Conservation (phyloP, 2,329 filamentous ascomycete genomes). For the Neopestalotiopsis sp. region DNA sequence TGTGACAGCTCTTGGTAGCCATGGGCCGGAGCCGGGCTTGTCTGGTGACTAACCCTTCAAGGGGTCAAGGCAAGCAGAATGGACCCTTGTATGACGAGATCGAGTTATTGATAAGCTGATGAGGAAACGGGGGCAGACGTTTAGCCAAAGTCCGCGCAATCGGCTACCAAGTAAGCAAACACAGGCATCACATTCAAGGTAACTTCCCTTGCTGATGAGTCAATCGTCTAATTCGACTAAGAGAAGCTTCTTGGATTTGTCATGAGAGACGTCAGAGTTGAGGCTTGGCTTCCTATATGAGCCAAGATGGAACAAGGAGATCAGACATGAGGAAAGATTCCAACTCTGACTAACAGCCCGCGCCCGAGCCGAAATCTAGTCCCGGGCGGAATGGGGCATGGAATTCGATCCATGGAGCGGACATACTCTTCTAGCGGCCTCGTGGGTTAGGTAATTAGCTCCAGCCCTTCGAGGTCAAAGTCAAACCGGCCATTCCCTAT, state of each 20-base stretch:
- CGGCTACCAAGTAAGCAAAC: neutral
- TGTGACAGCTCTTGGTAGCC: constrained; percentile 58
- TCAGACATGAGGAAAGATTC: neutral
- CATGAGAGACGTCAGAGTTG: neutral
- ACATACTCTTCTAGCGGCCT: neutral
- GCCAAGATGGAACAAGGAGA: neutral
- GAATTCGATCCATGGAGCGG: neutral
- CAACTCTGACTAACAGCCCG: neutral
- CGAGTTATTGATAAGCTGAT: neutral
- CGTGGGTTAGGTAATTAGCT: constrained; percentile 14
- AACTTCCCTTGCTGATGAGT: neutral
- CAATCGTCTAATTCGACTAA: neutral
- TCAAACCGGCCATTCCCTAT: constrained; percentile 13
- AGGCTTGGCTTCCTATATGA: constrained; percentile 5
- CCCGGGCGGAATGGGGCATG: neutral
- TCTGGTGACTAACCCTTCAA: neutral
- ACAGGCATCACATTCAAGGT: neutral
- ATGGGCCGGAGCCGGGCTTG: constrained; percentile 21
- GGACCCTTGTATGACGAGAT: neutral
- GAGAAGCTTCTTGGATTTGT: neutral
- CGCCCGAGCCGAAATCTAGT: neutral
- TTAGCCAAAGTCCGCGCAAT: neutral
- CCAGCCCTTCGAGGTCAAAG: neutral
- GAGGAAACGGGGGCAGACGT: neutral
- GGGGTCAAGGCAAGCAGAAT: neutral